A percentile compares a stretch with the other conserved stretches of the same genome.
Conservation (phyloP, 352 stramenopile species). For the Blastocystis sp. region DNA sequence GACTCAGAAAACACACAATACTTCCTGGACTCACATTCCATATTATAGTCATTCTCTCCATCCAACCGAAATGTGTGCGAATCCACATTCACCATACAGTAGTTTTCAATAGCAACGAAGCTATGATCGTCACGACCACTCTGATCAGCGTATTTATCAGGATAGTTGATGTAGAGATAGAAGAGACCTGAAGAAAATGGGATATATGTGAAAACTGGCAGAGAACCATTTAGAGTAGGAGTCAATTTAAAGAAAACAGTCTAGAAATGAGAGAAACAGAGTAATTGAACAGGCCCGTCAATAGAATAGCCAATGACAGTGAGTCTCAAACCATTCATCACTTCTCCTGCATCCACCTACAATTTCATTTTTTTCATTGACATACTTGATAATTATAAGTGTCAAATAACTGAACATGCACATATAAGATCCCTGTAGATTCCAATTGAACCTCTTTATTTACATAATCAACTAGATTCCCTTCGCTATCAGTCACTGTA, state of each 20-base stretch:
- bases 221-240: background rate
- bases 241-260: background rate
- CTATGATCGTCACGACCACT: background rate
- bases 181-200: constrained; percentile 4
- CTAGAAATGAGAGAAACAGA: background rate
- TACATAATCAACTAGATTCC: too few relatives aligned
- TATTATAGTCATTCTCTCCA: constrained; percentile 33
- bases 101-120: background rate
- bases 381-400: background rate
- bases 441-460: background rate
- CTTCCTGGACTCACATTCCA: background rate
- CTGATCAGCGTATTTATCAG: background rate
- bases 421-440: background rate
- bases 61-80: background rate
- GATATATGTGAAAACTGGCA: background rate
- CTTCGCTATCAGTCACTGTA: too few relatives aligned
- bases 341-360: background rate
- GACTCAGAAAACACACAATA: background rate
- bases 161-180: background rate
- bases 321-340: background rate
- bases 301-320: background rate
- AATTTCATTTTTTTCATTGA: background rate
- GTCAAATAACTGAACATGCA: background rate
- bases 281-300: background rate
- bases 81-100: constrained; percentile 19